Percentiles rank a stretch among this genome's conserved stretches.
Evolutionary conservation across 257 asterid species (phyloP).

Genomic region (Orobanche coerulescens): DNA sequence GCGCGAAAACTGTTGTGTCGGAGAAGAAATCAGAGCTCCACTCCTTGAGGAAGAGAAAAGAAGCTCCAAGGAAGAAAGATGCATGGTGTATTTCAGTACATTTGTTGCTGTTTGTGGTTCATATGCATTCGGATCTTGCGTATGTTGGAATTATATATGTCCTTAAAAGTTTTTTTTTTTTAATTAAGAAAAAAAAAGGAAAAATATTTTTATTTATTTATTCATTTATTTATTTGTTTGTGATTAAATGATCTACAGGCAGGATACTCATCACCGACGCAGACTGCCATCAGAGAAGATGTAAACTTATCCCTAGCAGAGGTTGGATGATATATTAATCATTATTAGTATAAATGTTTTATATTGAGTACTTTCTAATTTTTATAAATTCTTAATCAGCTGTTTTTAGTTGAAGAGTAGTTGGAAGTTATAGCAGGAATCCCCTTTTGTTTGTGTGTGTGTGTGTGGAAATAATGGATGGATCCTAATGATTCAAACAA

Average conservation of each 20-base stretch:
- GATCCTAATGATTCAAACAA: background rate
- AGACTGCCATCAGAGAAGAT: slow-evolving; percentile 66
- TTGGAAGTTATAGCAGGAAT: background rate
- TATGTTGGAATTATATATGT: slow-evolving; percentile 15
- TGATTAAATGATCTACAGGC: slow-evolving; percentile 36
- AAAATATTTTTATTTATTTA: background rate
- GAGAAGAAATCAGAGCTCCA: slow-evolving; percentile 40
- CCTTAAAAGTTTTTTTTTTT: background rate
- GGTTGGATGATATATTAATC: slow-evolving; percentile 35
- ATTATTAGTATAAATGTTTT: too few species aligned
- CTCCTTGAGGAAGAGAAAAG: slow-evolving; percentile 29
- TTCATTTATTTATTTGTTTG: background rate
- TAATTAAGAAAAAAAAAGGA: background rate
- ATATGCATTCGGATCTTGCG: slow-evolving; percentile 80
- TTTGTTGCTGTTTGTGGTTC: slow-evolving; percentile 87
- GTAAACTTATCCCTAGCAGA: slow-evolving; percentile 66
- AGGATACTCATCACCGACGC: slow-evolving; percentile 94
- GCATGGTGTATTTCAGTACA: slow-evolving; percentile 74
- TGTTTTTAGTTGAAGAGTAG: background rate
- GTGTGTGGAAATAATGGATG: background rate
- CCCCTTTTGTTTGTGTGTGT: background rate
- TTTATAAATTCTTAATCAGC: too few species aligned
- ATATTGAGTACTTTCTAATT: too few species aligned
- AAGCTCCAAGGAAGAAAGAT: slow-evolving; percentile 43
- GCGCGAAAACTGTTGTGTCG: slow-evolving; percentile 14